Evolutionary conservation across 2,329 filamentous ascomycete species (phyloP).

Genomic region (Cytospora mali): DNA sequence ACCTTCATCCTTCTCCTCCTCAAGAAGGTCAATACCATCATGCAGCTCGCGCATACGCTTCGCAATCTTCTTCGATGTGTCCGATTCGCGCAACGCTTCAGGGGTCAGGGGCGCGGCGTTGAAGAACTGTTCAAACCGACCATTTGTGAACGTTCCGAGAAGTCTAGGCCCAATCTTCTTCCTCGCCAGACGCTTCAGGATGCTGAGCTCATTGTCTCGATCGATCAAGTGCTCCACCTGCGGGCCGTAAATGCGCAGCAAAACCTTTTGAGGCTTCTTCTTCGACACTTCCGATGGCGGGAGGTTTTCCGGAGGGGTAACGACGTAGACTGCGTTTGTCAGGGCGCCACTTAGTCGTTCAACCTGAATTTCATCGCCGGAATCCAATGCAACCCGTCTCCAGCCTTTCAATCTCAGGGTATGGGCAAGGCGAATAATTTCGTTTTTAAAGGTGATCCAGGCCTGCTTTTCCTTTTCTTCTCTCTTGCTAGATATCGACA

Average conservation of each 20-base stretch:
- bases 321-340: conserved; percentile 96
- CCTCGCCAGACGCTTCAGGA: conserved; percentile 80
- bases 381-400: conserved; percentile 77
- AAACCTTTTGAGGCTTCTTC: conserved; percentile 65
- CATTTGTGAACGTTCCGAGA: conserved; percentile 90
- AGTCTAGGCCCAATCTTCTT: conserved; percentile 93
- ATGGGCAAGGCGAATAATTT: conserved; percentile 86
- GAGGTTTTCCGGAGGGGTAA: conserved; percentile 74
- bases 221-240: conserved; percentile 97
- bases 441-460: conserved; percentile 87
- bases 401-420: conserved; percentile 90
- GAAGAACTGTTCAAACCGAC: conserved; percentile 93
- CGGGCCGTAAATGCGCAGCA: conserved; percentile 90
- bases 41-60: conserved; percentile 98
- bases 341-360: conserved; percentile 85
- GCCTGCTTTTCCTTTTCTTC: conserved; percentile 71
- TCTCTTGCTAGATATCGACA: conserved; percentile 46
- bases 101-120: conserved; percentile 80
- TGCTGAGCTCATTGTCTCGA: conserved; percentile 83
- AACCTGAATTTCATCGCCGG: conserved; percentile 68
- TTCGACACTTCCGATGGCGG: conserved; percentile 40
- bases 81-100: conserved; percentile 74
- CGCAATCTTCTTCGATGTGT: conserved; percentile 88
- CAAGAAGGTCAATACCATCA: conserved; percentile 84
- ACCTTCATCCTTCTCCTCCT: conserved; percentile 75